Evolutionary conservation across 2,329 filamentous ascomycete species (phyloP).

Genomic region (Fusarium phyllophilum): DNA sequence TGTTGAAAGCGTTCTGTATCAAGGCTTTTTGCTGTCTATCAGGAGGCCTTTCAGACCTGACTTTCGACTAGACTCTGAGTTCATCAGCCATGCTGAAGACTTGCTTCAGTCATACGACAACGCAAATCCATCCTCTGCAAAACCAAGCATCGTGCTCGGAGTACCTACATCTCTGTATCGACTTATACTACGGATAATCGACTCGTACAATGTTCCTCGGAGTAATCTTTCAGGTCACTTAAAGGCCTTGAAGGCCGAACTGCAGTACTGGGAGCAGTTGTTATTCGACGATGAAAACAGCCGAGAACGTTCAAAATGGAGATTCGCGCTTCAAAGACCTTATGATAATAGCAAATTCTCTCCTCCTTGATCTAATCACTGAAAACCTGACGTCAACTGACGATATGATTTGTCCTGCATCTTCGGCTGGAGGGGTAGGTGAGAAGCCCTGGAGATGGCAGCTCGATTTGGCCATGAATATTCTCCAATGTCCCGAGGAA

Average conservation of each 20-base stretch:
- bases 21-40: neutral
- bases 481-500: neutral
- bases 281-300: neutral
- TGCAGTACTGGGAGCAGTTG: neutral
- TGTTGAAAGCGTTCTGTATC: neutral
- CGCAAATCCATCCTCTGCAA: neutral
- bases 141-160: neutral
- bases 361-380: neutral
- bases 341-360: neutral
- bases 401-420: accelerated
- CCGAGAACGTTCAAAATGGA: neutral
- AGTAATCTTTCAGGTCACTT: neutral
- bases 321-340: neutral
- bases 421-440: accelerated
- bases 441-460: neutral
- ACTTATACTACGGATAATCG: neutral
- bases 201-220: neutral
- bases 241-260: accelerated
- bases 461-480: neutral
- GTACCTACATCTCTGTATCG: neutral
- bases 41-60: neutral
- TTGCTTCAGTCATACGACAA: neutral
- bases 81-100: neutral
- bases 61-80: neutral
- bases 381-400: neutral